Evolutionary conservation across 352 stramenopile genomes (phyloP), one percentile per base, ranked within the genome.

Genomic region (Phytopythium boreale): DNA sequence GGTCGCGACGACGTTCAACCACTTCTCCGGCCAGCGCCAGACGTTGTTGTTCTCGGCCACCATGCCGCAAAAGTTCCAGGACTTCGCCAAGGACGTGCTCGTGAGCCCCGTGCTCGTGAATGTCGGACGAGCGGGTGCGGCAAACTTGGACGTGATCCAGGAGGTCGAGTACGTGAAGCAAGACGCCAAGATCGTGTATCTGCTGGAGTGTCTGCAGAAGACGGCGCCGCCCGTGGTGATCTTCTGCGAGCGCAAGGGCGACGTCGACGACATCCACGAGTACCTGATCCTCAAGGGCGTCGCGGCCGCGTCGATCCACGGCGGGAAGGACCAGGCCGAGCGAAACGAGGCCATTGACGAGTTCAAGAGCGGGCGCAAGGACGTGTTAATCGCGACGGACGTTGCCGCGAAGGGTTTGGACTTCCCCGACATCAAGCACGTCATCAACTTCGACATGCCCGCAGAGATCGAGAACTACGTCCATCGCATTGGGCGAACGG

Each of bases 401-500:
- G 79, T 99, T 26, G 97, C 97, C 4, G 97, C 98, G 24, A 99
- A 99, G 71, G 98, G 98, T 51, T 80, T 99, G 26, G 98, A 99
- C 73, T 99, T 99, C 63, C 90, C 97, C 0, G 95, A 99, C 72
- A 99, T 99, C 70, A 97, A 99, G 76, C 97, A 99, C 74, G 98
- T 99, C 19, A 99, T 99, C 66, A 99, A 99, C 75, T 99, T 99
- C 70, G 97, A 99, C 76, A 99, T 99, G 98, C 98, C 98, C 0
- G 85, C 82, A 44, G 97, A 99, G 75, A 99, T 99, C 70, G 98
- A 99, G 78, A 99, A 99, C 75, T 99, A 99, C 75, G 97, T 99
- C 43, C 98, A 99, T 92, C 86, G 98, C 59, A 99, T 99, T 67
- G 98, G 97, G 49, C 96, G 98, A 62, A 99, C 98, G 11, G 98